Base-by-base conservation (phyloP, 2,329 filamentous ascomycete species). In the Arthrinium phaeospermum region DNA sequence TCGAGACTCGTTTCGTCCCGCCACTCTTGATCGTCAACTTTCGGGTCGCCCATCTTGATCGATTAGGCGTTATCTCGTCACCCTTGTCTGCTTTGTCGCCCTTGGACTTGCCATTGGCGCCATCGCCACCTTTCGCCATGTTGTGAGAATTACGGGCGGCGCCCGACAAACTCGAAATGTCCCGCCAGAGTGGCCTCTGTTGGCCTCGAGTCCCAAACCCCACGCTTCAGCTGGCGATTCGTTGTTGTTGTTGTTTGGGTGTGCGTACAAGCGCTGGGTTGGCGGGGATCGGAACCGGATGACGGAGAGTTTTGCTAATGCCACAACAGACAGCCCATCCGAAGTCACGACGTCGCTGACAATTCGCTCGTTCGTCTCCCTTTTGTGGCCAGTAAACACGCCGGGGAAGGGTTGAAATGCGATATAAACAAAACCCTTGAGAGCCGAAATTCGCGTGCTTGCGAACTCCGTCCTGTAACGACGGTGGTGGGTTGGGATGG, bases 21-120 rank as follows among this genome's bases (percentile, higher is more conserved):
- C 93, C 94, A 80, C 91, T 93, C 80, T 91, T 89, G 78, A 93
- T 91, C 19, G 91, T 91, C 82, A 93, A 90, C 81, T 94, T 94
- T 79, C 95, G 94, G n/a, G 96, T 98, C 24, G 96, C 96, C 96
- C 96, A 98, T 91, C 96, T 89, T 82, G 96, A 91, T 80, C 95
- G 89, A 81, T 96, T 94, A 30, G 91, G 92, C 61, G 89, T 88
- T 73, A 86, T 76, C 83, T 87, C 76, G 83, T 73, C 73, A 53
- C 69, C 69, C 37, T 73, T 73, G 34, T 67, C 70, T 46, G 71
- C 72, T 7, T 64, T 68, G 83, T 73, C 73, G 46, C 70, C 68
- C 34, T 64, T 64, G 57, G 57, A 64, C 64, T 73, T 74, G 45
- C 71, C 72, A 37, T 73, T 70, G 70, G 79, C 76, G 69, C 68